Conservation (phyloP, 768 basidiomycete genomes). For the Russula virescens region DNA sequence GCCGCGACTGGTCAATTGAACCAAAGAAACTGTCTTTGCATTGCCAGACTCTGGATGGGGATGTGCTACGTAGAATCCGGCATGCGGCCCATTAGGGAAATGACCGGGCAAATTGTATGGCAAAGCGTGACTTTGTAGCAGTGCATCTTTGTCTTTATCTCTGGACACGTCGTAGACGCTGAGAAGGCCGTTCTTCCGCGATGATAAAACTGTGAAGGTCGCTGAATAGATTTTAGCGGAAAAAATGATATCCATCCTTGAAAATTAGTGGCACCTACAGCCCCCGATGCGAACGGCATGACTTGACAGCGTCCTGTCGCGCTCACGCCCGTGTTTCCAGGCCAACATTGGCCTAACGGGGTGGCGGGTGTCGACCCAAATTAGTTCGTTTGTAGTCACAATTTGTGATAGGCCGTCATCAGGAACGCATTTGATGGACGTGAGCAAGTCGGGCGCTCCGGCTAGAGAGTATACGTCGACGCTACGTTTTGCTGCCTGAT, state of each 20-base stretch:
- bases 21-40: constrained; percentile 3
- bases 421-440: constrained; percentile 44
- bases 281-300: constrained; percentile 35
- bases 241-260: background rate
- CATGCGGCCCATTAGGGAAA: constrained; percentile 28
- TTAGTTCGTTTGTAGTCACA: constrained; percentile 53
- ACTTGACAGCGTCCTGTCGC: constrained; percentile 51
- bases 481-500: constrained; percentile 4
- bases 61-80: constrained; percentile 32
- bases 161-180: constrained; percentile 60
- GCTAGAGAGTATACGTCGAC: constrained; percentile 33
- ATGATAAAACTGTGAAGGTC: constrained; percentile 50
- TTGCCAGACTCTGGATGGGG: constrained; percentile 28
- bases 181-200: constrained; percentile 51
- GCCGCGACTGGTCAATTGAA: constrained; percentile 19
- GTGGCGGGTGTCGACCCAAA: constrained; percentile 68
- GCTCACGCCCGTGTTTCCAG: constrained; percentile 53
- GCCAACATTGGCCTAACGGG: constrained; percentile 53
- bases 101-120: constrained; percentile 43
- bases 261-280: constrained; percentile 27
- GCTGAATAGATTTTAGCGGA: constrained; percentile 32
- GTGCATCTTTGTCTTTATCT: constrained; percentile 33
- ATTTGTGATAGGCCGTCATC: constrained; percentile 45
- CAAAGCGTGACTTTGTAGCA: constrained; percentile 40
- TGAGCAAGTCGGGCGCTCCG: constrained; percentile 39